Conservation (phyloP, 2,329 filamentous ascomycete species). For the Botrytis galanthina region DNA sequence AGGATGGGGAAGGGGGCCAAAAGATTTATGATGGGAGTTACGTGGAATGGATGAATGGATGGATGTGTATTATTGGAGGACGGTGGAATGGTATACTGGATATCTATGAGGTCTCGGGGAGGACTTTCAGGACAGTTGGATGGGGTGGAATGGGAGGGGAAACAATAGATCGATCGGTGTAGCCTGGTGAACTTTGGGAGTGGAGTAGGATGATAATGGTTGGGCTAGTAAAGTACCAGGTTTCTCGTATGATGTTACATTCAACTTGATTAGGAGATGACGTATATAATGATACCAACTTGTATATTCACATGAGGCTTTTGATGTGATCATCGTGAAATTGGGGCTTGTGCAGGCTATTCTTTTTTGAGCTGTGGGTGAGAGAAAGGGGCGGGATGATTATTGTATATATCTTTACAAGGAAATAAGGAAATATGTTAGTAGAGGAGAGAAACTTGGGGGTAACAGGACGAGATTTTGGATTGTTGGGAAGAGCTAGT, state of each 20-base stretch:
- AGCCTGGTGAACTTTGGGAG: background rate
- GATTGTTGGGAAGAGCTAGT: background rate
- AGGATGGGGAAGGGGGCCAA: background rate
- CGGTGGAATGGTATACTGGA: background rate
- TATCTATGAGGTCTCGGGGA: background rate
- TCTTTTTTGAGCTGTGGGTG: background rate
- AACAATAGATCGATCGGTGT: background rate
- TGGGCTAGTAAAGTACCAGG: background rate
- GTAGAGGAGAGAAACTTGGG: background rate
- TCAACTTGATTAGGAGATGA: background rate
- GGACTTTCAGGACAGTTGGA: background rate
- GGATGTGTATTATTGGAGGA: conserved; percentile 2
- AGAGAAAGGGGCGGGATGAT: background rate
- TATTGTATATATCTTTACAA: background rate
- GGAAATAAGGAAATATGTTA: background rate
- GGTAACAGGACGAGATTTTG: background rate
- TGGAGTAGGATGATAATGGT: background rate
- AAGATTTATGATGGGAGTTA: background rate
- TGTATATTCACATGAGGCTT: background rate
- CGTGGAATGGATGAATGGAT: background rate
- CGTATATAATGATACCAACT: background rate
- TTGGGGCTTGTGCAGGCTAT: background rate
- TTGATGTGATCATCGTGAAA: background rate
- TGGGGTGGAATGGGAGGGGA: background rate
- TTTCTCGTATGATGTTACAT: background rate